Conservation (phyloP, 1,284 basidiomycete genomes). For the Athelia psychrophila region DNA sequence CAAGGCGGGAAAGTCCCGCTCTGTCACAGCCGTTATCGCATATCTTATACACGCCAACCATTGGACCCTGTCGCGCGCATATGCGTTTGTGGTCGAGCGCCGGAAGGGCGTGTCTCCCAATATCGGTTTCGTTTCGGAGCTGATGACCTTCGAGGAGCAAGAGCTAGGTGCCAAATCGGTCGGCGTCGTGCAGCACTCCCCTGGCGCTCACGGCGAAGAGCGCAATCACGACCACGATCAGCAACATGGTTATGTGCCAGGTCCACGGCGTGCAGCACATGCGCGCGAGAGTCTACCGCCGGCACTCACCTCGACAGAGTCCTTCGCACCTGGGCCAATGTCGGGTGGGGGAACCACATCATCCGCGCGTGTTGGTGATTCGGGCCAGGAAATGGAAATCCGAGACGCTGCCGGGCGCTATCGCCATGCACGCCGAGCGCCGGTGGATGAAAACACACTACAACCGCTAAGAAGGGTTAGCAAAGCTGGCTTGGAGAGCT, state of each 20-base stretch:
- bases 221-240: conserved; percentile 12
- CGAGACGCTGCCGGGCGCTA: conserved; percentile 81
- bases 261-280: conserved; percentile 51
- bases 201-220: conserved; percentile 22
- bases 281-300: conserved; percentile 80
- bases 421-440: conserved; percentile 78
- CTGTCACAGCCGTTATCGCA: conserved; percentile 95
- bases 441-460: conserved; percentile 81
- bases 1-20: conserved; percentile 94
- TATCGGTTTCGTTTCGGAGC: conserved; percentile 95
- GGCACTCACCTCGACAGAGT: conserved; percentile 27
- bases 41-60: conserved; percentile 97
- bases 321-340: conserved; percentile 27
- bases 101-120: conserved; percentile 95
- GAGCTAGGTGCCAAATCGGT: conserved; percentile 82
- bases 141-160: conserved; percentile 94
- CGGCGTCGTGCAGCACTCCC: conserved; percentile 59
- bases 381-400: conserved; percentile 80
- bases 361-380: conserved; percentile 45
- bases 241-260: conserved; percentile 25
- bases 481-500: conserved; percentile 85
- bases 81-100: conserved; percentile 87
- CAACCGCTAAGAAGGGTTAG: conserved; percentile 85
- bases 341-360: conserved; percentile 29
- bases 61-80: conserved; percentile 91